A percentile compares a stretch with the other conserved stretches of the same genome.
Evolutionary conservation across 1,284 basidiomycete genomes (phyloP).

Genomic region (Marasmius oreades): DNA sequence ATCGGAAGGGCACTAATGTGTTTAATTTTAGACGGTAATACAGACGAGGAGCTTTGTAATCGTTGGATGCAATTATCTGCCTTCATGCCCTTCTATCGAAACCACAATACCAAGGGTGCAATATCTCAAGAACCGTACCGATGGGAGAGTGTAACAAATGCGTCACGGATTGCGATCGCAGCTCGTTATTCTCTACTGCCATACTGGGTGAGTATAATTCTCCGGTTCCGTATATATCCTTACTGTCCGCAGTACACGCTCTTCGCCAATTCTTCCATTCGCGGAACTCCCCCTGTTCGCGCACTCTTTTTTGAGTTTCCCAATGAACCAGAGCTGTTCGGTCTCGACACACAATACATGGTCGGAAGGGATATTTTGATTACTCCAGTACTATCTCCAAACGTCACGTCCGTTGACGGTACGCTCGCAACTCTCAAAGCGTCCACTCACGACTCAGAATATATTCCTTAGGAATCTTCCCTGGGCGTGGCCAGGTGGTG

Average conservation of each 20-base stretch:
- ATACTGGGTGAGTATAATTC: slow-evolving; percentile 56
- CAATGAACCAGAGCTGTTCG: slow-evolving; percentile 60
- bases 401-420: slow-evolving; percentile 43
- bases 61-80: slow-evolving; percentile 81
- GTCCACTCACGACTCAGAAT: background rate
- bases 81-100: slow-evolving; percentile 71
- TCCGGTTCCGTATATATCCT: slow-evolving; percentile 3
- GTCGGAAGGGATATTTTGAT: slow-evolving; percentile 68
- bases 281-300: slow-evolving; percentile 65
- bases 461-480: slow-evolving; percentile 47
- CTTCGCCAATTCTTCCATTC: slow-evolving; percentile 64
- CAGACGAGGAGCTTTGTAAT: slow-evolving; percentile 78
- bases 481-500: slow-evolving; percentile 51
- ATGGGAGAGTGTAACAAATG: slow-evolving; percentile 72
- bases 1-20: slow-evolving; percentile 10
- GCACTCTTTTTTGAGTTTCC: slow-evolving; percentile 79
- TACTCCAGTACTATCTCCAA: slow-evolving; percentile 69
- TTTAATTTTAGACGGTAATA: slow-evolving; percentile 50
- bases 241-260: slow-evolving; percentile 48
- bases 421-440: slow-evolving; percentile 15
- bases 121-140: slow-evolving; percentile 71
- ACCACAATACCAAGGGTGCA: slow-evolving; percentile 62
- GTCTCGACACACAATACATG: slow-evolving; percentile 67
- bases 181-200: slow-evolving; percentile 67
- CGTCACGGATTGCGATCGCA: slow-evolving; percentile 68